Conservation (phyloP, 345 rosid genomes). For the Sapria himalayana region DNA sequence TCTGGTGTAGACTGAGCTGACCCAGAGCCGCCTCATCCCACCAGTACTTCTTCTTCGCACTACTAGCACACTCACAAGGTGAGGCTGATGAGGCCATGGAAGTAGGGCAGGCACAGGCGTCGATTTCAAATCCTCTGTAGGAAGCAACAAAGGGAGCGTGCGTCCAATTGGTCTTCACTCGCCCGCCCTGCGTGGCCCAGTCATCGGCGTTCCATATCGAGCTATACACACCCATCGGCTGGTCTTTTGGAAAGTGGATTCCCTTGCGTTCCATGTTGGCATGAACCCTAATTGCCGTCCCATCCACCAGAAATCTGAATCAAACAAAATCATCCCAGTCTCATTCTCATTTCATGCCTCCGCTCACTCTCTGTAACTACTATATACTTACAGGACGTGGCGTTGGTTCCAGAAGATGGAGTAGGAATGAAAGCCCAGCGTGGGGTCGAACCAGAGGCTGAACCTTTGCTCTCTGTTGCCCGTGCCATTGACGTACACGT, state of each 20-base stretch:
- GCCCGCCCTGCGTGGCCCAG: constrained; percentile 99
- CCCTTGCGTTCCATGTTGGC: constrained; percentile 74
- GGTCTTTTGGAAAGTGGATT: constrained; percentile 78
- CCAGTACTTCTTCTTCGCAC: constrained; percentile 44
- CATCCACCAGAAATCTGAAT: constrained; percentile 69
- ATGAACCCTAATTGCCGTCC: constrained; percentile 63
- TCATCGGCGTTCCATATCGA: constrained; percentile 99
- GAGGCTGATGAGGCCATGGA: constrained; percentile 22
- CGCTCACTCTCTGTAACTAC: background rate
- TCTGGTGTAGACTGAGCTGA: constrained; percentile 66
- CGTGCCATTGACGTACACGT: constrained; percentile 69
- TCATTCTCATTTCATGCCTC: background rate
- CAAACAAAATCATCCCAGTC: background rate
- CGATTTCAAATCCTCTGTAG: constrained; percentile 55
- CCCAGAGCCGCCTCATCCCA: constrained; percentile 79
- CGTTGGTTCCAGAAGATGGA: constrained; percentile 67
- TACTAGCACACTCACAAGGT: constrained; percentile 40
- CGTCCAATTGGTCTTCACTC: constrained; percentile 83
- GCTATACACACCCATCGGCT: constrained; percentile 91
- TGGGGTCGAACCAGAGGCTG: constrained; percentile 91
- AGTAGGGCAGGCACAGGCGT: constrained; percentile 58
- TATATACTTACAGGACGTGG: constrained; percentile 53
- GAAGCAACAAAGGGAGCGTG: constrained; percentile 88
- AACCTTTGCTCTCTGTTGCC: constrained; percentile 93
- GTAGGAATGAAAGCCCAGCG: constrained; percentile 74